Conservation (phyloP, 129 eudicot genomes). For the Flaveria robusta region DNA sequence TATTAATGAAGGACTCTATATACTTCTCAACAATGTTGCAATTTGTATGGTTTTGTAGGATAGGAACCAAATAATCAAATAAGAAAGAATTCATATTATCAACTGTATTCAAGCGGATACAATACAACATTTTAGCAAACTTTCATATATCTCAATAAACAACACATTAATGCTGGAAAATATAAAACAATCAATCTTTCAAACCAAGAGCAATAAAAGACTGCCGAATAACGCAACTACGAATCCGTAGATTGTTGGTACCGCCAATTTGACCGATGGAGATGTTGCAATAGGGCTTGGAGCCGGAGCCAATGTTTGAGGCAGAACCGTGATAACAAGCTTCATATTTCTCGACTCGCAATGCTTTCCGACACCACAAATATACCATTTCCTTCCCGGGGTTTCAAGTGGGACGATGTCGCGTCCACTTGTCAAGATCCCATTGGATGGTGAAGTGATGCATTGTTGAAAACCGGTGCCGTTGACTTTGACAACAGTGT, state of each 20-base stretch:
- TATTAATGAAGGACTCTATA: background rate
- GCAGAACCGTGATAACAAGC: constrained; percentile 40
- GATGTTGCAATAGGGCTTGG: constrained; percentile 32
- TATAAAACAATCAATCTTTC: background rate
- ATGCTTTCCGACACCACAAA: constrained; percentile 48
- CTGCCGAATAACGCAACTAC: constrained; percentile 6
- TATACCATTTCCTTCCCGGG: constrained; percentile 59
- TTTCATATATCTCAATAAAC: background rate
- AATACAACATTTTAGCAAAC: background rate
- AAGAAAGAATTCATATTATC: background rate
- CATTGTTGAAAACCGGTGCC: constrained; percentile 50
- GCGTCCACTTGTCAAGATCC: constrained; percentile 45
- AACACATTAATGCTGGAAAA: background rate
- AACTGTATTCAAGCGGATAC: constrained; percentile 6
- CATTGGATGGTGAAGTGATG: constrained; percentile 10
- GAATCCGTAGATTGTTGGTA: constrained; percentile 17
- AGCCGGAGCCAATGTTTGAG: constrained; percentile 29
- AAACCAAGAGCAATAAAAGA: constrained; percentile 23
- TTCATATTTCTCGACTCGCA: constrained; percentile 41
- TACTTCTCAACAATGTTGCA: background rate
- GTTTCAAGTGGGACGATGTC: constrained; percentile 45
- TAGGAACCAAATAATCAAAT: background rate
- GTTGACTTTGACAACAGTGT: constrained; percentile 43
- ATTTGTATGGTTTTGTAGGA: background rate
- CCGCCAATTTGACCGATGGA: background rate